A percentile compares a stretch with the other conserved stretches of the same genome.
phyloP scores from a whole-genome alignment of 305 asterid genomes.

The Rubia occidens region DNA sequence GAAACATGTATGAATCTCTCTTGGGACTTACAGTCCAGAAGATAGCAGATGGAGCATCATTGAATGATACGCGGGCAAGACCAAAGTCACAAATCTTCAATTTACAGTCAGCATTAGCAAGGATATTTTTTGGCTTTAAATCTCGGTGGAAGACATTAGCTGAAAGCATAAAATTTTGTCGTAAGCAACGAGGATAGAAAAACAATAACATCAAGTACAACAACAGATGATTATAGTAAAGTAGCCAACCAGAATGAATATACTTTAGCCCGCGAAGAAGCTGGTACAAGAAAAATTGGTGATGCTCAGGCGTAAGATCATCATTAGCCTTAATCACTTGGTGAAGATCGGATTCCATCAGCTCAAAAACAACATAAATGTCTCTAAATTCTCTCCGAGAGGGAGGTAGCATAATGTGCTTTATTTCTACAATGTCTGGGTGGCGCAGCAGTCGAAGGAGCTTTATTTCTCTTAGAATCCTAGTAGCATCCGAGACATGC shows the following conservation, averaged over 20 bases:
- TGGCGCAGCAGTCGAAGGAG: constrained; percentile 42
- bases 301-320: constrained; percentile 41
- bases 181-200: not conserved
- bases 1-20: constrained; percentile 5
- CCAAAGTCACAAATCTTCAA: constrained; percentile 51
- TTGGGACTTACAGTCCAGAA: constrained; percentile 41
- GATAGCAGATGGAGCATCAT: constrained; percentile 45
- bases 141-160: constrained; percentile 48
- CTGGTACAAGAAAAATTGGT: constrained; percentile 47
- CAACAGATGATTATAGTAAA: not conserved
- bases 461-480: constrained; percentile 46
- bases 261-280: constrained; percentile 44
- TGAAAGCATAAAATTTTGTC: constrained; percentile 17
- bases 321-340: constrained; percentile 50
- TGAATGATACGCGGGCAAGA: constrained; percentile 45
- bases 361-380: constrained; percentile 42
- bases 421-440: constrained; percentile 45
- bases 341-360: constrained; percentile 52
- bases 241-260: constrained; percentile 34
- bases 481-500: constrained; percentile 46
- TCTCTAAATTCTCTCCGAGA: constrained; percentile 43
- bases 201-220: not conserved
- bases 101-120: constrained; percentile 52
- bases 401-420: constrained; percentile 47
- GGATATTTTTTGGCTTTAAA: constrained; percentile 44